A percentile compares a stretch with the other conserved stretches of the same genome.
phyloP scores from a whole-genome alignment of 371 early-diverging fungal species.

The Mucor velutinosus region DNA sequence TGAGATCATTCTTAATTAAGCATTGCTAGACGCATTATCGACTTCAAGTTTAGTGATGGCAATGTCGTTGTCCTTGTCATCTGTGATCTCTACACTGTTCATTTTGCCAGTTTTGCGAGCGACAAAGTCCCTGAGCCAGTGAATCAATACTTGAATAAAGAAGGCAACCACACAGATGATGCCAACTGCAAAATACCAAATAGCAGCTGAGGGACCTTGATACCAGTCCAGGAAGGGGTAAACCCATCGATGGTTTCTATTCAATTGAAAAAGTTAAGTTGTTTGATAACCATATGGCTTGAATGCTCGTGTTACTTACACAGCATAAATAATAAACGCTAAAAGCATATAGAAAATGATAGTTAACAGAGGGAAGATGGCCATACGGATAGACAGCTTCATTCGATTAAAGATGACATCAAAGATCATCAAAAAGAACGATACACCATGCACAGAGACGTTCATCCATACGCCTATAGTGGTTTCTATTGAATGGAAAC shows the following conservation, averaged over 20 bases:
- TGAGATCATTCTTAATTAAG: not conserved
- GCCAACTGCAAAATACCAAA: conserved; percentile 48
- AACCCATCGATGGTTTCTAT: conserved; percentile 45
- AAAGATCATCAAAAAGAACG: conserved; percentile 50
- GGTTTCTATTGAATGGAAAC: not conserved
- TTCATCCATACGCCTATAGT: conserved; percentile 40
- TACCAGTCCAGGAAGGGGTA: conserved; percentile 59
- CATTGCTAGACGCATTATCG: not conserved
- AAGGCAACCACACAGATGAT: conserved; percentile 40
- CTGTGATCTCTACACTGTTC: not conserved
- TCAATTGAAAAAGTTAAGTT: not conserved
- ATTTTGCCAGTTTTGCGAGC: conserved; percentile 21
- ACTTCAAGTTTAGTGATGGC: not conserved
- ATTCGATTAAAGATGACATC: conserved; percentile 59
- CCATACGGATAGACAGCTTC: conserved; percentile 40
- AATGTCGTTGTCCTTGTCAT: not conserved
- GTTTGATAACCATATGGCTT: not conserved
- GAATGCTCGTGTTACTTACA: conserved; percentile 22
- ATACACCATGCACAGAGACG: conserved; percentile 54
- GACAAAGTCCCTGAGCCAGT: conserved; percentile 39
- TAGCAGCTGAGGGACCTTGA: conserved; percentile 44
- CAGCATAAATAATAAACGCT: conserved; percentile 49
- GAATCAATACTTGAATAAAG: conserved; percentile 44
- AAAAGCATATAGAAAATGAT: conserved; percentile 54
- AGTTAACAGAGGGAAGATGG: conserved; percentile 37